A percentile compares a stretch with the other conserved stretches of the same genome.
These are phyloP conservation scores for Penstemon newberryi DNA, from an alignment of 257 asterid genomes.

Conservation along the genomic window DNA sequence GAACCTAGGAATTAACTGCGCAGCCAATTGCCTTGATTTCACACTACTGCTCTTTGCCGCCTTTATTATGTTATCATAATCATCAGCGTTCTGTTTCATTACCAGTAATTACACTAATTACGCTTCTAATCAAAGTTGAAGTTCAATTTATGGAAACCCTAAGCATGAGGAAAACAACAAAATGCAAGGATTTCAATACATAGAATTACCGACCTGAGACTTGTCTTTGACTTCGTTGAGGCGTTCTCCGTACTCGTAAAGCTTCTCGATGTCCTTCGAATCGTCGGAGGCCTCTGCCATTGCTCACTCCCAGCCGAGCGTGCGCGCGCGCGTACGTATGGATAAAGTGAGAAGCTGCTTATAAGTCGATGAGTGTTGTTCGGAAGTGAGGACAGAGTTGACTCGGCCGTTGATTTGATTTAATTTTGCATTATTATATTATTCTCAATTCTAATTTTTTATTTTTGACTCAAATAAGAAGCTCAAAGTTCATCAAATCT, in stretches of 20 bases:
- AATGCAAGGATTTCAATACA: background rate
- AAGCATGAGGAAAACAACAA: slow-evolving; percentile 21
- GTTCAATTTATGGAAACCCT: slow-evolving; percentile 33
- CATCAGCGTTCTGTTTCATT: slow-evolving; percentile 54
- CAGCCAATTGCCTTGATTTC: slow-evolving; percentile 89
- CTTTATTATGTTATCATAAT: slow-evolving; percentile 73
- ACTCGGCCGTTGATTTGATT: no score
- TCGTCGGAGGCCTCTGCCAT: slow-evolving; percentile 61
- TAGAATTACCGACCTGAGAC: slow-evolving; percentile 57
- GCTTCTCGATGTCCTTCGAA: slow-evolving; percentile 70
- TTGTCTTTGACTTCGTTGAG: slow-evolving; percentile 85
- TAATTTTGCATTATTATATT: no score
- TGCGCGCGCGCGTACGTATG: slow-evolving; percentile 3
- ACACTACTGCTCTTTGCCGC: slow-evolving; percentile 72
- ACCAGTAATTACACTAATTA: slow-evolving; percentile 23
- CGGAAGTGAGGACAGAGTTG: no score
- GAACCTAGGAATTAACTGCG: slow-evolving; percentile 89
- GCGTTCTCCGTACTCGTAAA: slow-evolving; percentile 81
- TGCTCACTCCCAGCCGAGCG: slow-evolving; percentile 6
- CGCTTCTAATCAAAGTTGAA: slow-evolving; percentile 8
- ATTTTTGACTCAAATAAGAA: no score
- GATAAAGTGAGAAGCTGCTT: slow-evolving; percentile 22
- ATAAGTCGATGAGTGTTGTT: background rate
- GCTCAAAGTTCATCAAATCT: no score
- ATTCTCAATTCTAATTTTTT: no score